Evolutionary conservation across 2,329 filamentous ascomycete species (phyloP).

Genomic region (Trichoderma sp.): DNA sequence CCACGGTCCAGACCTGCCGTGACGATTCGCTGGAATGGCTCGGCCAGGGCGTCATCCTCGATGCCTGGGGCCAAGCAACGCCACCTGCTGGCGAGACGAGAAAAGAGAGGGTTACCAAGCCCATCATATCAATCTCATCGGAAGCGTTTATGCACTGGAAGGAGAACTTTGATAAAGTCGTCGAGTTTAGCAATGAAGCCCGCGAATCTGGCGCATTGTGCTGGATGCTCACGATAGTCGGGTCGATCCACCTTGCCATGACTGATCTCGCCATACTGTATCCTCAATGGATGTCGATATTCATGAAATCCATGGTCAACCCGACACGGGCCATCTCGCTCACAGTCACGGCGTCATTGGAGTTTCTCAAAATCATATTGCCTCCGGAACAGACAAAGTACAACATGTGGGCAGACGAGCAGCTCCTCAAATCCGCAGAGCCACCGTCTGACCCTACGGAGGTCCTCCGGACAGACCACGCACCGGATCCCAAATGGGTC

Average conservation of each 20-base stretch:
- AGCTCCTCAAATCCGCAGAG: slow-evolving; percentile 49
- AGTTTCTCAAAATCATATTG: slow-evolving; percentile 61
- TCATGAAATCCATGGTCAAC: slow-evolving; percentile 66
- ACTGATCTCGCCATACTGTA: slow-evolving; percentile 69
- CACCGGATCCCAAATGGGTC: slow-evolving; percentile 60
- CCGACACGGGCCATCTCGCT: slow-evolving; percentile 64
- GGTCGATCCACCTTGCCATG: slow-evolving; percentile 67
- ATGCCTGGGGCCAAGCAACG: slow-evolving; percentile 62
- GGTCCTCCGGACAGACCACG: slow-evolving; percentile 54
- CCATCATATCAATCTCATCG: slow-evolving; percentile 64
- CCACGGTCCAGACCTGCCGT: slow-evolving; percentile 61
- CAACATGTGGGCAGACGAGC: slow-evolving; percentile 57
- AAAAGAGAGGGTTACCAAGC: slow-evolving; percentile 51
- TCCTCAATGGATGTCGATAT: slow-evolving; percentile 57
- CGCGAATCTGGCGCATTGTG: slow-evolving; percentile 48
- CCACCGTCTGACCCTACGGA: slow-evolving; percentile 44
- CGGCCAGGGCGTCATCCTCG: slow-evolving; percentile 66
- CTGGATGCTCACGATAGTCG: slow-evolving; percentile 57
- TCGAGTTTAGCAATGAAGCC: slow-evolving; percentile 59
- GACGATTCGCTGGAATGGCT: slow-evolving; percentile 57
- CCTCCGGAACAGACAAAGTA: slow-evolving; percentile 51
- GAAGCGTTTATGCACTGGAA: slow-evolving; percentile 74
- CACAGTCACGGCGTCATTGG: slow-evolving; percentile 63
- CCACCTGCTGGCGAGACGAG: slow-evolving; percentile 49
- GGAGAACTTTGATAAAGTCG: slow-evolving; percentile 61